Base-by-base conservation (phyloP, 495 filamentous ascomycete species). In the Lepraria neglecta region DNA sequence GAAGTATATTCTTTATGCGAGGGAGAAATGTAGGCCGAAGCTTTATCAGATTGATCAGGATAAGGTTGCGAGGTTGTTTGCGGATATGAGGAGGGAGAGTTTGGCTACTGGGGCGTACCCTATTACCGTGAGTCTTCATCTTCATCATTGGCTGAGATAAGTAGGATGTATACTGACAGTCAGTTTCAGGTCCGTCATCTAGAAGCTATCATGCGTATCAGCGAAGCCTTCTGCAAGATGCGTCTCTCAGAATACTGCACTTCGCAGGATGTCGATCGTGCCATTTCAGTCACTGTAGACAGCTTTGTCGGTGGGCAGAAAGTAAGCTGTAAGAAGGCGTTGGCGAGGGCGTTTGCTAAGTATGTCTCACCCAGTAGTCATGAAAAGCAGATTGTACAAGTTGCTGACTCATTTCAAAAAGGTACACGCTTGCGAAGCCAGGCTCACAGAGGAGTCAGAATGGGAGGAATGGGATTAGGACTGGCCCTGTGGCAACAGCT, bases 1-100 rank as follows among this genome's bases (percentile, higher is more conserved):
- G 63, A 99, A 99, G 76, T 99, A 97, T 73, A 97, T 99, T 68
- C 81, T 97, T 42, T 97, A 96, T 70, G 92, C 95, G 3, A 82
- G 95, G 28, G 92, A 97, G 72, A 85, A 85, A 65, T 95, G 90
- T 74, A 80, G 81, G 61, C 95, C 95, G 38, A 97, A 97, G 73
- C 79, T 99, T 42, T 92, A 97, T 69, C 91, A 97, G 71, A 97
- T 99, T 75, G 95, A 99, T 69, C 89, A 95, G 71, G 95, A 97
- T 71, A 99, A 99, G 76, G 82, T 99, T 38, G 89, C 95, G 15
- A 80, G 91, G 46, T 79, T 99, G 3, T 99, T 96, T 70, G 90
- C 91, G 7, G 95, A 99, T 76, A 96, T 99, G 91, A 80, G 94
- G 59, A 80, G 91, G 52, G 94, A 99, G 74, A 88, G 84, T 38